Base-by-base conservation (phyloP, 768 basidiomycete genomes). In the Hygrophorus pudorinus region DNA sequence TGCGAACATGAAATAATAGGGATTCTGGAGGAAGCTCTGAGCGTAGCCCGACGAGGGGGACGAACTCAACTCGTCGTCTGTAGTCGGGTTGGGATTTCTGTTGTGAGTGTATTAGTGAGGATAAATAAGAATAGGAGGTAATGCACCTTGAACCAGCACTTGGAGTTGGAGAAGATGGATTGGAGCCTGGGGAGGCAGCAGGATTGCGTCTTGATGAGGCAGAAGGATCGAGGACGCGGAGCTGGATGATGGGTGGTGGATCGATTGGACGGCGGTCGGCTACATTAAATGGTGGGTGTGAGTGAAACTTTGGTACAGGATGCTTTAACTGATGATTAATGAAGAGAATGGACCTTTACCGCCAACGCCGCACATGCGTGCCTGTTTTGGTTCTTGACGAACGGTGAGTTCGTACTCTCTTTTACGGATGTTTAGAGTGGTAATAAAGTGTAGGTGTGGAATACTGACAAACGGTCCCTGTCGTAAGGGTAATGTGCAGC, bases 241-340 rank as follows among this genome's bases (percentile, higher is more conserved):
- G 78, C 61, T 94, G 90, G n/a, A 97, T 81, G 65, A 97, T 92
- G 13, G 93, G 92, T 1, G 92, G 91, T 0, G 93, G 93, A 69
- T 97, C 92, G 58, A 97, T 91, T 2, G 93, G 92, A 30, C 92
- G 74, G n/a, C 92, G 76, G 72, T 94, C 93, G 44, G 89, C 91
- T 85, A 65, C 41, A 46, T 44, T 24, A 9, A 29, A 16, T n/a
- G 13, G 40, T 30, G 17, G 10, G 24, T 16, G 28, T 24, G 16
- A 45, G 11, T 4, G 13, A 32, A 28, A 14, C 7, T n/a, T 28
- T 5, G 3, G 21, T 12, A 42, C 21, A 14, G 8, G 33, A 27
- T 6, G 8, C 30, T 17, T 29, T n/a, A 28, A 17, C n/a, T 16
- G 42, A 31, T 47, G 34, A 42, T 24, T 48, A 13, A 27, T 16